Conservation (phyloP, 352 stramenopile species). For the Pythium volutum region DNA sequence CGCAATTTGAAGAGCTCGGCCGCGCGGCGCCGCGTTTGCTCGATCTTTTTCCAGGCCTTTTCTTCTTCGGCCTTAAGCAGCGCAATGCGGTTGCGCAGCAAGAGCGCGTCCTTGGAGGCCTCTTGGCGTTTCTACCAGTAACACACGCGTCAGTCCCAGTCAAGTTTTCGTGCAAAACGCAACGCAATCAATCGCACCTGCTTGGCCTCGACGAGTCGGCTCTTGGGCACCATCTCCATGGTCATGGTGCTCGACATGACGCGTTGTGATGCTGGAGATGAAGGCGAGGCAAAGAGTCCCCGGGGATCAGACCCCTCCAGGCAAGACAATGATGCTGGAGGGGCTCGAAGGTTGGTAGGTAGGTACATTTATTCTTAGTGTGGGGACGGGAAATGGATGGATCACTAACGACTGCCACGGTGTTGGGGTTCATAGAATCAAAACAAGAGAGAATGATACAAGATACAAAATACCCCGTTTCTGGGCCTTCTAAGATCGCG, state of each 20-base stretch:
- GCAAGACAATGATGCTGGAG: no score
- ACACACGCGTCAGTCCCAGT: background rate
- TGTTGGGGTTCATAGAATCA: background rate
- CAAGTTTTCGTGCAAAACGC: no score
- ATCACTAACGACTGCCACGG: background rate
- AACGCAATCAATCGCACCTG: slow-evolving; percentile 33
- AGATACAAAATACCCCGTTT: no score
- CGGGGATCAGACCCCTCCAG: background rate
- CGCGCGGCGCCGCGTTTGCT: slow-evolving; percentile 73
- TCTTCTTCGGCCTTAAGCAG: slow-evolving; percentile 79
- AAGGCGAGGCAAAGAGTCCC: background rate
- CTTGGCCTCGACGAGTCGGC: slow-evolving; percentile 74
- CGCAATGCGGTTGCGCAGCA: slow-evolving; percentile 79
- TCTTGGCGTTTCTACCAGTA: slow-evolving; percentile 61
- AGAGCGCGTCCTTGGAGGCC: slow-evolving; percentile 62
- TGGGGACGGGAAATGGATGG: background rate
- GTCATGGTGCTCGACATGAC: slow-evolving; percentile 3
- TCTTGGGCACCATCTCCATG: slow-evolving; percentile 45
- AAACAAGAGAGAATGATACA: no score
- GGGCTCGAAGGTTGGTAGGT: background rate
- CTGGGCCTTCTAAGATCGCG: slow-evolving; percentile 1
- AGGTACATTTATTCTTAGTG: slow-evolving; percentile 22
- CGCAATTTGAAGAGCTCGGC: slow-evolving; percentile 67
- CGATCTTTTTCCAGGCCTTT: slow-evolving; percentile 84
- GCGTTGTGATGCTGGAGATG: background rate